Base-by-base conservation (phyloP, 805 yeast genomes). In the Hanseniaspora valbyensis region DNA sequence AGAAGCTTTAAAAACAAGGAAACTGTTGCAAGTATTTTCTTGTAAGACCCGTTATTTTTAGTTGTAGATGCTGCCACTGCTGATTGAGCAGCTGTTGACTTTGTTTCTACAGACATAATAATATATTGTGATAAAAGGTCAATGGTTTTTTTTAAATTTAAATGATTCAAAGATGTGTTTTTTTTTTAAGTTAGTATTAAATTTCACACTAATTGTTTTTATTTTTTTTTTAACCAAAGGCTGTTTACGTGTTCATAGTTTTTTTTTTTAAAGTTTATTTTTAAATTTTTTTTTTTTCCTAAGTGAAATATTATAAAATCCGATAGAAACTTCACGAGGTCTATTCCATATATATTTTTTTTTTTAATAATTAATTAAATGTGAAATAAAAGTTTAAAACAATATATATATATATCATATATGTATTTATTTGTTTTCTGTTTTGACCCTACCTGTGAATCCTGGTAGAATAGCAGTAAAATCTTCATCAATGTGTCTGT, bases 1-100 rank as follows among this genome's bases (percentile, higher is more conserved):
- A 76, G 67, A 49, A 78, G 75, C 60, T 78, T 77, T 56, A 89
- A 59, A 28, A 63, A 52, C 34, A 63, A 52, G 5, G 50, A 37
- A 12, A 50, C 25, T 19, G 48, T 49, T 32, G 37, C 18, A 22
- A 44, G 42, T 29, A 44, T 28, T 6, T 40, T 18, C 7, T 37
- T 44, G 21, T 32, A 26, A 16, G 49, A 33, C 26, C 10, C 37
- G 19, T 25, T 34, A 26, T 32, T 16, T 16, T 18, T 30, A 28
- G 10, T 28, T 28, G 12, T 28, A 12, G 12, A 7, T 28, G 7
- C 30, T 28, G 30, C 7, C 13, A 5, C 18, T 5, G 18, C n/a
- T n/a, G n/a, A n/a, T n/a, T n/a, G 7, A 32, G 18, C 36, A 32
- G 36, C 13, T 7, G 14, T n/a, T 10, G 39, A 19, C 24, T 34